Base-by-base conservation (phyloP, 164 flowering plant species). In the Chloranthus sessilifolius region DNA sequence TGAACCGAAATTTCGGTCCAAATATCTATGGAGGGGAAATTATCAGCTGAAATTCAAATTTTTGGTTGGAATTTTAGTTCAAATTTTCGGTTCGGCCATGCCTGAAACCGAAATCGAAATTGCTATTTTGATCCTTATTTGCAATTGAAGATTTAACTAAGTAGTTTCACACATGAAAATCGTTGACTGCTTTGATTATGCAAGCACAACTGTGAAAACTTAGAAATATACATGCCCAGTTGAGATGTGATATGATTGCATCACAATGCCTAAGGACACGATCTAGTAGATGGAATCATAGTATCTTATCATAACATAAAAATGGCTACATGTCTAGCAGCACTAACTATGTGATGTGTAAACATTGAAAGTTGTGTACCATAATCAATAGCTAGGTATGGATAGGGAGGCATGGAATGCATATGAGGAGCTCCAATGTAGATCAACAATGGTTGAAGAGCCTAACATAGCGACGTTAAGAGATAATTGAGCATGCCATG, bases 231-330 rank as follows among this genome's bases (percentile, higher is more conserved):
- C 24, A 5, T 39, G 5, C 43, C 20, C 20, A 39, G 43, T 39
- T 39, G 7, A 39, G 23, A 39, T 44, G 48, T 29, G 20, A 47
- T 4, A 1, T 24, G 29, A 2, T 1, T 51, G 36, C 35, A 27
- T 47, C 35, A 6, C n/a, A 35, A 35, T 27, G 50, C 29, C 50
- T 46, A 27, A 26, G 50, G 50, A 52, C 54, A 54, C 54, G n/a
- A 53, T 45, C 65, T 47, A 53, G 47, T 53, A 53, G 59, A 54
- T 61, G 47, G 59, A 59, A 39, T 54, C 40, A 54, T 61, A 61
- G 33, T 47, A 53, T 54, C 52, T 61, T 53, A 54, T 48, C 59
- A 61, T 61, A 61, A 61, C 59, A 61, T 61, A 61, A 61, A 47
- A 47, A 47, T 47, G 23, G 17, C 50, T 7, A 3, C 50, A 47